These are phyloP conservation scores for Sclerotinia subarctica DNA, from an alignment of 2,329 filamentous ascomycete species.

Conservation along the genomic window DNA sequence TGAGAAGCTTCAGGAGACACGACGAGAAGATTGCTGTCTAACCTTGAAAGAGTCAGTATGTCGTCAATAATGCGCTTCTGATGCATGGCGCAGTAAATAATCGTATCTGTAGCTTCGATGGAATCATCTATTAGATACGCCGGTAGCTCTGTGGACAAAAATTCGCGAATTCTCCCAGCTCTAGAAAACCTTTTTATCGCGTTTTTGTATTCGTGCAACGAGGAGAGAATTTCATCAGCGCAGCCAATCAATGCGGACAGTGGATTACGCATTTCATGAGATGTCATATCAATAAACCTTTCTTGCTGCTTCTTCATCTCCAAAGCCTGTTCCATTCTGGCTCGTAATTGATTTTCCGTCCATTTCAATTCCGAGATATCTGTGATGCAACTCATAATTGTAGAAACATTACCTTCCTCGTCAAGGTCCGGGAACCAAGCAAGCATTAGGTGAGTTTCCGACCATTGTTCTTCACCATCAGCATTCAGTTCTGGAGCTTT, in stretches of 20 bases:
- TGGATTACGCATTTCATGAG: conserved; percentile 72
- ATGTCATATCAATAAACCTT: conserved; percentile 74
- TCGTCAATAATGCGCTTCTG: conserved; percentile 65
- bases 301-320: conserved; percentile 67
- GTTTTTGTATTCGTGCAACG: conserved; percentile 59
- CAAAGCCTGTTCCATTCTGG: conserved; percentile 50
- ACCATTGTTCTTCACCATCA: conserved; percentile 8
- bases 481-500: not conserved
- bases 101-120: conserved; percentile 74
- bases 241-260: conserved; percentile 72
- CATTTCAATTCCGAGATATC: conserved; percentile 85
- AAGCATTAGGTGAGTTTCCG: conserved; percentile 15
- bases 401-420: conserved; percentile 60
- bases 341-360: conserved; percentile 34
- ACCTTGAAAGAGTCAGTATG: conserved; percentile 63
- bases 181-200: conserved; percentile 52
- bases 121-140: conserved; percentile 54
- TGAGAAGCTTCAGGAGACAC: conserved; percentile 69
- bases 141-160: conserved; percentile 36
- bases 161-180: conserved; percentile 37
- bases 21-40: conserved; percentile 66
- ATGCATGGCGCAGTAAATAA: conserved; percentile 71
- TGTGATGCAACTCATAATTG: conserved; percentile 74
- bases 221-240: conserved; percentile 50
- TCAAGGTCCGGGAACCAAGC: conserved; percentile 56